These are phyloP conservation scores for Benincasa hispida DNA, from an alignment of 306 rosid species.

Conservation along the genomic window DNA sequence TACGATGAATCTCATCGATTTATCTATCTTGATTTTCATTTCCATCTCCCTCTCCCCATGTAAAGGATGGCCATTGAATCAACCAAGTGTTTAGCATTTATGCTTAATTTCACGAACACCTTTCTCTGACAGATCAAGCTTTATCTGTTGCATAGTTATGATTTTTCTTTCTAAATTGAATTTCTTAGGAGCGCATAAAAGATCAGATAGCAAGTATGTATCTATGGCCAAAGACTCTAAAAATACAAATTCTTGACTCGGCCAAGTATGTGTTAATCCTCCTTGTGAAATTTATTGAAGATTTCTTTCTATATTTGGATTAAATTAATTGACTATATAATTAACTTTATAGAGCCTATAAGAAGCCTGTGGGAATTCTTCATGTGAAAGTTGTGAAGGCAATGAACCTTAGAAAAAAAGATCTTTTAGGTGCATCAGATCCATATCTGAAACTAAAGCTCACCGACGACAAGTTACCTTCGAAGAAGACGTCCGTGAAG, in stretches of 20 bases:
- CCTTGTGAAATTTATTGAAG: neutral
- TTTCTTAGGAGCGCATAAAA: constrained; percentile 54
- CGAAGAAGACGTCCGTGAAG: constrained; percentile 73
- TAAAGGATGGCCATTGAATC: neutral
- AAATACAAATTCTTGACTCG: constrained; percentile 62
- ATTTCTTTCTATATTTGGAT: neutral
- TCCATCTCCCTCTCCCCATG: neutral
- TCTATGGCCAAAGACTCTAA: constrained; percentile 71
- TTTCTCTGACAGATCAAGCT: neutral
- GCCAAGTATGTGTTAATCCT: constrained; percentile 47
- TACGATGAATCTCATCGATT: constrained; percentile 18
- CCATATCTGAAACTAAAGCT: constrained; percentile 80
- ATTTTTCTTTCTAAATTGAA: neutral
- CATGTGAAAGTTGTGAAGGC: constrained; percentile 83
- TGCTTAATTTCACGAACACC: neutral
- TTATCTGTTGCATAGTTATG: constrained; percentile 2
- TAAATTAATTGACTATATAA: neutral
- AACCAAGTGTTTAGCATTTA: neutral
- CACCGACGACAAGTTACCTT: constrained; percentile 52
- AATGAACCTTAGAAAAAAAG: constrained; percentile 71
- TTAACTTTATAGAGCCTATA: constrained; percentile 32
- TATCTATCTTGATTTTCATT: neutral
- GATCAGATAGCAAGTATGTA: constrained; percentile 64
- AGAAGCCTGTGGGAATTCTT: constrained; percentile 88
- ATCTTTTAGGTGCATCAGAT: constrained; percentile 80